These are phyloP conservation scores for Alternaria dauci DNA, from an alignment of 2,329 filamentous ascomycete genomes.

Conservation along the genomic window DNA sequence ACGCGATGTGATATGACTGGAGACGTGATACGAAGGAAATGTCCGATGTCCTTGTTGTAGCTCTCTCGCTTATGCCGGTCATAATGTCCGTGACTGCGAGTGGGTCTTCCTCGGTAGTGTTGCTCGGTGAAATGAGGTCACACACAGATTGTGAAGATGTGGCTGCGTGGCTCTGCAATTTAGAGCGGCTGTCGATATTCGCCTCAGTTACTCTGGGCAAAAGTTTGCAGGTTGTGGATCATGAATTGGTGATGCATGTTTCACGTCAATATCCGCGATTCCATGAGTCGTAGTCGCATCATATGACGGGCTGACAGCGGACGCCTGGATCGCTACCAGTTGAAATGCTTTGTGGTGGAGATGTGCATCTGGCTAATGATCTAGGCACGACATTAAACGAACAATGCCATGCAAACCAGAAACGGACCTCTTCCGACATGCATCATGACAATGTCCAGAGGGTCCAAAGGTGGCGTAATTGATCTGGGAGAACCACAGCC, in stretches of 20 bases:
- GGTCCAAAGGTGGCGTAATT: conserved; percentile 1
- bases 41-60: not conserved
- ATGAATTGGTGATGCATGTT: not conserved
- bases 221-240: not conserved
- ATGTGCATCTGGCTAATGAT: not conserved
- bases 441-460: not conserved
- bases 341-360: not conserved
- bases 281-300: not conserved
- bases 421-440: not conserved
- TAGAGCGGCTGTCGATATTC: not conserved
- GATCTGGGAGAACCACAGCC: not conserved
- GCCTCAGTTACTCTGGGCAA: not conserved
- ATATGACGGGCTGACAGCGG: conserved; percentile 1
- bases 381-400: not conserved
- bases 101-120: not conserved
- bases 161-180: not conserved
- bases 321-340: not conserved
- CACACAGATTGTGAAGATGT: not conserved
- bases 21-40: not conserved
- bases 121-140: conserved; percentile 1
- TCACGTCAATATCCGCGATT: not conserved
- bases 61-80: conserved; percentile 4
- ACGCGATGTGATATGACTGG: not conserved
- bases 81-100: not conserved
- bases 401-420: not conserved